A percentile compares a stretch with the other conserved stretches of the same genome.
phyloP scores from a whole-genome alignment of 768 basidiomycete genomes.

The Pluteus cervinus region DNA sequence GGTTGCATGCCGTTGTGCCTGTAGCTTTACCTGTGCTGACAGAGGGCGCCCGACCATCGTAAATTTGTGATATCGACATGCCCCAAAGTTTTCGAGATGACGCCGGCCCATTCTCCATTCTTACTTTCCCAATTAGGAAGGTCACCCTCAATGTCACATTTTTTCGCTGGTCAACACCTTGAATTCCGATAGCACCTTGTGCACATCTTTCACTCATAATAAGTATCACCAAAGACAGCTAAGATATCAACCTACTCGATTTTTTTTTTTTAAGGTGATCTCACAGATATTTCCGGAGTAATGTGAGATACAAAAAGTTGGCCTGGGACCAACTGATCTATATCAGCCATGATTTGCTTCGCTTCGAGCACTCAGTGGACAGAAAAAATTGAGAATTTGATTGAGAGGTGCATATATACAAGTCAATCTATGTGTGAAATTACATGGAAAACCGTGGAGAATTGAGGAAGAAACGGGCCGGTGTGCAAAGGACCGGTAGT shows the following conservation, averaged over 20 bases:
- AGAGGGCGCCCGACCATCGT: constrained; percentile 10
- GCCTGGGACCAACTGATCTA: too few species aligned
- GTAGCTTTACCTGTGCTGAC: constrained; percentile 9
- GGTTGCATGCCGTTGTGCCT: not conserved
- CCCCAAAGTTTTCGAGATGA: too few species aligned
- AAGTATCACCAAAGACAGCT: too few species aligned
- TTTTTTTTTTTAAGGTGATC: too few species aligned
- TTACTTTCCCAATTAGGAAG: not conserved
- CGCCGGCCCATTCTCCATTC: not conserved
- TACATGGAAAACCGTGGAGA: not conserved
- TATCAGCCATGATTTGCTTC: too few species aligned
- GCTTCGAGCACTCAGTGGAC: not conserved
- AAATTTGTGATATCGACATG: constrained; percentile 1
- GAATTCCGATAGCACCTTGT: too few species aligned
- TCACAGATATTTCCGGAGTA: too few species aligned
- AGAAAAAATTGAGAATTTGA: constrained; percentile 3
- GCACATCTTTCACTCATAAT: too few species aligned
- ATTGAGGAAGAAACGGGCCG: constrained; percentile 1
- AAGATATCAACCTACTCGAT: too few species aligned
- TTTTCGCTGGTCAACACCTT: too few species aligned
- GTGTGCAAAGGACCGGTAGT: constrained; percentile 7
- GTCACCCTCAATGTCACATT: too few species aligned
- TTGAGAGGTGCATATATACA: not conserved
- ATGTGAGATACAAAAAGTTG: too few species aligned
- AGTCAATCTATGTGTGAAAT: not conserved